Base-by-base conservation (phyloP, 2,329 filamentous ascomycete genomes). In the Cercospora citrullina region DNA sequence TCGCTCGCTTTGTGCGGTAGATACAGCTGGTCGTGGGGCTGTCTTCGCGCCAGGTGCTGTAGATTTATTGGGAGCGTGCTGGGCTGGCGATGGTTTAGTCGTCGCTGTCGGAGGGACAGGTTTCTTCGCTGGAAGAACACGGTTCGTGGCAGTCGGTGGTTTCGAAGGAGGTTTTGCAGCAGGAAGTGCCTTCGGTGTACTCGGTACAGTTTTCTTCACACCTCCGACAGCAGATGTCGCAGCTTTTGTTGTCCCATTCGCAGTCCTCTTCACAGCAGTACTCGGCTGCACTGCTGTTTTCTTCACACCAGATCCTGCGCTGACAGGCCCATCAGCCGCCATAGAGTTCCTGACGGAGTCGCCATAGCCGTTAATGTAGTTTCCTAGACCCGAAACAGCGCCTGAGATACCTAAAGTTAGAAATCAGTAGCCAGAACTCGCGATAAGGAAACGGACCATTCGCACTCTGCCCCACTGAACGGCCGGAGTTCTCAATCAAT, bases 341-440 rank as follows among this genome's bases (percentile, higher is more conserved):
- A 77, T 76, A 4, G 75, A 72, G 23, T 69, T 72, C 64, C 72
- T 73, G 39, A 79, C 73, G 18, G 69, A 68, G 48, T 77, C 69
- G 63, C 78, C 78, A 68, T 79, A 79, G 55, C 64, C 68, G 66
- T 79, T 78, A 72, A 80, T 77, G 58, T 74, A 76, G 31, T 73
- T 71, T 23, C 78, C 78, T 5, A 78, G 74, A 33, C 77, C 75
- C 6, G 70, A 71, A 45, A 80, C 76, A 28, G 75, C 73, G 60
- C 76, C 77, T 72, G 72, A 72, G 26, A 80, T 76, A 60, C 75
- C 78, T 79, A 69, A 59, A 63, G 66, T 72, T 65, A 71, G 64
- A 68, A 39, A 63, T 75, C 67, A 74, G 72, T 69, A 62, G 64
- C 28, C 28, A 31, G 55, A 33, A 57, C 59, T 26, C 31, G 60